Evolutionary conservation across 163 green algal genomes (phyloP), one percentile per base, ranked within the genome.

Genomic region (Coccomyxa subellipsoidea): DNA sequence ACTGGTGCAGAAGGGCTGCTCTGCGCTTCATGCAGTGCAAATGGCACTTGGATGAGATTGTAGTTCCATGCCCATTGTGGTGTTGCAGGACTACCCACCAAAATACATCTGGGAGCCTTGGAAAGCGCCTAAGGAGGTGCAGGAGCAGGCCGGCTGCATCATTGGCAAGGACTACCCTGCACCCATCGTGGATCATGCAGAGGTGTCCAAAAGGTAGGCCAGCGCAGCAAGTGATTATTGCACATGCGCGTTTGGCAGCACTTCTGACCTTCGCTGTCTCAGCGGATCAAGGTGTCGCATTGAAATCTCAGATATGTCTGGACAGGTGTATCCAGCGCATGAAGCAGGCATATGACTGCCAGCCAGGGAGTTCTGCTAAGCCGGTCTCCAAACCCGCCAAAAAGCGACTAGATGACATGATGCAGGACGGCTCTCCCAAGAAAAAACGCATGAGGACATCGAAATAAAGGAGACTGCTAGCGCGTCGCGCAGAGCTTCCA

Each of bases 71-170:
- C 0, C 18, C 31, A 27, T 2, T 39, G 12, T 25, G 5, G 32
- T 77, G 18, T 2, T 40, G 25, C 83, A 88, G 81, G 81, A 97
- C 88, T 93, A 98, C 86, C 96, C 96, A 0, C 84, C 87, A 36
- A 95, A 97, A 88, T 98, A 98, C 92, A 98, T 99, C 38, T 99
- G 98, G 79, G 94, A 98, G 90, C 96, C 96, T 0, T 98, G 96
- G 96, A 96, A 84, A 15, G 89, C 91, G 18, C 88, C 90, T 4
- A 66, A 88, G 35, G 82, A 83, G 27, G 90, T 91, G 29, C 89
- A 94, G 87, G 88, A 91, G 83, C 84, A 84, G 39, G 91, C 91
- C 70, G 90, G 92, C 18, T 99, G 96, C 88, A 89, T 98, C 40
- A 92, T 99, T 25, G 96, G 96, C 34, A 90, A 90, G 35, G 96